Conservation (phyloP, 2,329 filamentous ascomycete genomes). For the Fusarium globosum region DNA sequence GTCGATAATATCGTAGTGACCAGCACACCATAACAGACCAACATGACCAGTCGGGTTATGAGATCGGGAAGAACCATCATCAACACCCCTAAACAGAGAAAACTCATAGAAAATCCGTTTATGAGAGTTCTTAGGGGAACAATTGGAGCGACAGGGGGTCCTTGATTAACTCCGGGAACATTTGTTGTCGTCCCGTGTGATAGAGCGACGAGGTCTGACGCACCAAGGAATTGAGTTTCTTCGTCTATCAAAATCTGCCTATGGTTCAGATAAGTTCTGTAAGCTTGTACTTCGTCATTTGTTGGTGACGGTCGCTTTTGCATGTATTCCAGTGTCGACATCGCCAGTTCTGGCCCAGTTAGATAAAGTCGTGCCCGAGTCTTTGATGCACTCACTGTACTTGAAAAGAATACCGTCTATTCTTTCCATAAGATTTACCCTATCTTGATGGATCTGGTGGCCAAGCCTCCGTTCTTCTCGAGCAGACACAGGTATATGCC, state of each 20-base stretch:
- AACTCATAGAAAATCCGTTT: conserved; percentile 30
- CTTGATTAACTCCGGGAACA: conserved; percentile 1
- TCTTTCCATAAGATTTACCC: conserved; percentile 2
- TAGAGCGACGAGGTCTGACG: conserved; percentile 23
- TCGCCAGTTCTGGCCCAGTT: conserved; percentile 61
- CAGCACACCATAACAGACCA: conserved; percentile 26
- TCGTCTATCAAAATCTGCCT: conserved; percentile 63
- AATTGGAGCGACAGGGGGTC: neutral
- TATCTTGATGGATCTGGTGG: conserved; percentile 1
- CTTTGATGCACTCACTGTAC: conserved; percentile 16
- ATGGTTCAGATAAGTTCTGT: conserved; percentile 65
- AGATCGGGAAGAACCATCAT: conserved; percentile 30
- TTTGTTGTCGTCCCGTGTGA: conserved; percentile 8
- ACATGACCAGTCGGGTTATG: conserved; percentile 26
- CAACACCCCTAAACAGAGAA: conserved; percentile 24
- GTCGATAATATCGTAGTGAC: conserved; percentile 21
- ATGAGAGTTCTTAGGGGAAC: conserved; percentile 22
- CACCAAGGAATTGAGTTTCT: conserved; percentile 70
- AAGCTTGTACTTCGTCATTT: conserved; percentile 58
- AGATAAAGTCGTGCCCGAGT: neutral
- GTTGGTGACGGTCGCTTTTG: conserved; percentile 61
- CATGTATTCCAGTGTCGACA: conserved; percentile 67
- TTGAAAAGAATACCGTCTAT: conserved; percentile 6
- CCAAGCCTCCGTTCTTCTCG: conserved; percentile 15
- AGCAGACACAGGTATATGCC: conserved; percentile 16